Percentiles rank a stretch among this genome's conserved stretches.
Evolutionary conservation across 2,329 filamentous ascomycete genomes (phyloP).

Genomic region (Huntiella savannae): DNA sequence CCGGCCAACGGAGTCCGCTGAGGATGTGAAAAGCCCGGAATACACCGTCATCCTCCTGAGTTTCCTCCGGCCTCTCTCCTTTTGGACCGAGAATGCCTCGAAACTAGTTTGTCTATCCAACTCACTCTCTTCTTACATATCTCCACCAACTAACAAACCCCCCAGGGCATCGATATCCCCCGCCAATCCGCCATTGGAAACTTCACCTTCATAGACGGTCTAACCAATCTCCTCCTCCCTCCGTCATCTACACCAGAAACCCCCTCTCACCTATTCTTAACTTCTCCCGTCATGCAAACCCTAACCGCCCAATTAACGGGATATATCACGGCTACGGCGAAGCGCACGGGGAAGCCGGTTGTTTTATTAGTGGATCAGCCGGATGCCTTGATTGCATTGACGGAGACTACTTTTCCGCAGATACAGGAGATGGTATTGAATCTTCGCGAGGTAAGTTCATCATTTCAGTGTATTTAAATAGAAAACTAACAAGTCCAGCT

Average conservation of each 20-base stretch:
- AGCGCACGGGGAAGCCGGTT: conserved; percentile 19
- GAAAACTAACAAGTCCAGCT: conserved; percentile 22
- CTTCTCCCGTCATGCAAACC: too few relatives aligned
- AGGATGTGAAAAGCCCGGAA: conserved; percentile 15
- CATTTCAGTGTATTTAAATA: neutral
- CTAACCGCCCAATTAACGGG: too few relatives aligned
- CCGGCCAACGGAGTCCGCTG: neutral
- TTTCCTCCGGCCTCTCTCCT: conserved; percentile 58
- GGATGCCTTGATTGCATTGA: conserved; percentile 44
- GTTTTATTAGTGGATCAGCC: conserved; percentile 48
- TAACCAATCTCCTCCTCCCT: conserved; percentile 35
- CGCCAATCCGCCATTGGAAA: conserved; percentile 34
- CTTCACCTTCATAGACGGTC: conserved; percentile 59
- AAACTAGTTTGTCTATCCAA: conserved; percentile 34
- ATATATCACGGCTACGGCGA: conserved; percentile 19
- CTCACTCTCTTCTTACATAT: neutral
- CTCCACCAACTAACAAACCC: neutral
- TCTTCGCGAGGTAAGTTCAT: conserved; percentile 39
- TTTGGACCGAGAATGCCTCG: conserved; percentile 56
- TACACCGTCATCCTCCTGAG: conserved; percentile 55
- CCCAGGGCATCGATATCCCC: conserved; percentile 51
- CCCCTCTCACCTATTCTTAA: too few relatives aligned
- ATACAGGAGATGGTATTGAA: conserved; percentile 37
- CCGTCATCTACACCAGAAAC: conserved; percentile 4
- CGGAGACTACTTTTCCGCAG: conserved; percentile 26